Evolutionary conservation across 2,329 filamentous ascomycete genomes (phyloP).

Genomic region (Ophiostoma tasmaniense): DNA sequence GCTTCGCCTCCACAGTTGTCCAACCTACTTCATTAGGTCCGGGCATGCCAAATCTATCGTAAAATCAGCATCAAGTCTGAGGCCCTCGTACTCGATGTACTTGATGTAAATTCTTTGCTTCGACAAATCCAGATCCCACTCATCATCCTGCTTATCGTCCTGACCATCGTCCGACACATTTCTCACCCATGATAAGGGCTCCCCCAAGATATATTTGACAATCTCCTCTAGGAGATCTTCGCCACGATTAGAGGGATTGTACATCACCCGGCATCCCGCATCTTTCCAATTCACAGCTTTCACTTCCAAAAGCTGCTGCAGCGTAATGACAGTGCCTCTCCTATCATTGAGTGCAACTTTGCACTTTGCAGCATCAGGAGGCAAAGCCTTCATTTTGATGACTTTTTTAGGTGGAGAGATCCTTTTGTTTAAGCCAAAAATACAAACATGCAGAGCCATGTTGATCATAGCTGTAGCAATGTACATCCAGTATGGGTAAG

Average conservation of each 20-base stretch:
- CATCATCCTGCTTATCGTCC: background rate
- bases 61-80: background rate
- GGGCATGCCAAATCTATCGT: background rate
- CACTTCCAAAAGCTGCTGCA: background rate
- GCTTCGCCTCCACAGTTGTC: background rate
- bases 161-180: background rate
- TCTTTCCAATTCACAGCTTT: background rate
- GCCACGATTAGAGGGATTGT: no score
- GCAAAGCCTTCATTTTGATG: background rate
- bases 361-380: background rate
- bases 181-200: background rate
- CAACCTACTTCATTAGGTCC: background rate
- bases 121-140: background rate
- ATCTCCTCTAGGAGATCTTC: background rate
- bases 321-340: background rate
- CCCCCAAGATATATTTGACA: background rate
- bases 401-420: background rate
- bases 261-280: no score
- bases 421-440: background rate
- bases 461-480: background rate
- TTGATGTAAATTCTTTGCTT: background rate
- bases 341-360: background rate
- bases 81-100: background rate
- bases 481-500: background rate
- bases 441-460: background rate